Conservation (phyloP, 768 basidiomycete genomes). For the Trametes cubensis region DNA sequence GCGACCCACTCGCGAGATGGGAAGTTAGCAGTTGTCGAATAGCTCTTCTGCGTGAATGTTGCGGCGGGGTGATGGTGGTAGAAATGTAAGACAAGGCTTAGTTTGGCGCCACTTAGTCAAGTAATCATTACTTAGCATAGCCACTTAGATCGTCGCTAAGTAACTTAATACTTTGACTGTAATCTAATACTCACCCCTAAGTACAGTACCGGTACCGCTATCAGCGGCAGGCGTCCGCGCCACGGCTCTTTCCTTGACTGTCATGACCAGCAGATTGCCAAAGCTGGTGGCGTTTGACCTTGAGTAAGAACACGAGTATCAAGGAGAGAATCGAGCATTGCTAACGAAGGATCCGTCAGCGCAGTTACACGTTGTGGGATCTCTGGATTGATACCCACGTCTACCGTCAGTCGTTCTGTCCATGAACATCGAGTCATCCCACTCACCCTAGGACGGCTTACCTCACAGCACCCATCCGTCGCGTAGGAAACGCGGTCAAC, state of each 20-base stretch:
- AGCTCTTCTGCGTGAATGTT: too few species aligned
- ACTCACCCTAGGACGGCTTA: not conserved
- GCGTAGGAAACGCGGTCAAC: conserved; percentile 48
- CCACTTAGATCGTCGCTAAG: too few species aligned
- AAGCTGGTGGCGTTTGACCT: conserved; percentile 80
- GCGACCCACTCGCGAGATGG: too few species aligned
- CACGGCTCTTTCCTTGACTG: not conserved
- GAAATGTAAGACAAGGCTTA: not conserved
- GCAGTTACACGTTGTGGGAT: conserved; percentile 84
- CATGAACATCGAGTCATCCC: not conserved
- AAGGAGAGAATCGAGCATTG: not conserved
- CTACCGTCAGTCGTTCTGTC: conserved; percentile 43
- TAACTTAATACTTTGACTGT: too few species aligned
- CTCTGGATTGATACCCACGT: conserved; percentile 87
- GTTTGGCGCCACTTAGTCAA: not conserved
- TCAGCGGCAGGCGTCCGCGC: too few species aligned
- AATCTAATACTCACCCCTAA: not conserved
- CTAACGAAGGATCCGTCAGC: conserved; percentile 10
- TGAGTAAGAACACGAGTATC: conserved; percentile 52
- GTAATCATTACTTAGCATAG: too few species aligned
- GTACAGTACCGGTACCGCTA: too few species aligned
- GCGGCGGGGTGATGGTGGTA: too few species aligned
- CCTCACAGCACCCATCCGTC: conserved; percentile 53
- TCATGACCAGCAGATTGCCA: conserved; percentile 47
- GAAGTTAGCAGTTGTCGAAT: too few species aligned